Conservation (phyloP, 257 asterid species). For the Marsdenia floribunda region DNA sequence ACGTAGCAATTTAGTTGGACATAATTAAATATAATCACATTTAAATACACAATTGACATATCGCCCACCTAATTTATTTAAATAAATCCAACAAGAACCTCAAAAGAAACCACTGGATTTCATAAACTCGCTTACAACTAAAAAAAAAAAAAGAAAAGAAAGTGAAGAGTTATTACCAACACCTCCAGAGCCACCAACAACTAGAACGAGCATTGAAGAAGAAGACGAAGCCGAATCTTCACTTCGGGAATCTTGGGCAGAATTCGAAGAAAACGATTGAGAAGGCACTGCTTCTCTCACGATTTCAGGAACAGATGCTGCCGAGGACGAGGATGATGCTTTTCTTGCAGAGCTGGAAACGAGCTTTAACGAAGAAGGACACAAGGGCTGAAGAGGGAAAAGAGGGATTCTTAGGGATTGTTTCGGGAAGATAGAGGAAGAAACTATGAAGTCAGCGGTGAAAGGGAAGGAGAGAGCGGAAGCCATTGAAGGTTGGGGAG, state of each 20-base stretch:
- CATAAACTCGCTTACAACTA: background rate
- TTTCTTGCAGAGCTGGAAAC: background rate
- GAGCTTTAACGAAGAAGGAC: background rate
- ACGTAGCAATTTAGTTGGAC: too few species aligned
- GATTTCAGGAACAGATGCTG: slow-evolving; percentile 30
- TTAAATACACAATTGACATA: too few species aligned
- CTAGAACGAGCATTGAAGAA: slow-evolving; percentile 71
- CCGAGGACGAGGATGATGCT: slow-evolving; percentile 6
- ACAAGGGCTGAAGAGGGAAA: slow-evolving; percentile 2
- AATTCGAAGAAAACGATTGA: slow-evolving; percentile 27
- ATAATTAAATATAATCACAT: too few species aligned
- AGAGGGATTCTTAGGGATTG: slow-evolving; percentile 23
- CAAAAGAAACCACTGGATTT: background rate
- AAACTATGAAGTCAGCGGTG: slow-evolving; percentile 30
- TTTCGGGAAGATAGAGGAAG: slow-evolving; percentile 3
- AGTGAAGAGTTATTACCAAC: slow-evolving; percentile 48
- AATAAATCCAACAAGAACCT: too few species aligned
- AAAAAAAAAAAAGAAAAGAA: background rate
- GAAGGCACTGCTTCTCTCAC: slow-evolving; percentile 22
- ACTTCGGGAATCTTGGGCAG: slow-evolving; percentile 23
- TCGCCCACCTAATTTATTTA: too few species aligned
- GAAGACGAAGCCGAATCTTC: slow-evolving; percentile 25
- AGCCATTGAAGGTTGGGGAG: slow-evolving; percentile 43
- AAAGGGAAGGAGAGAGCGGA: slow-evolving; percentile 38
- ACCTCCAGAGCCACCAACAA: slow-evolving; percentile 95